Base-by-base conservation (phyloP, 371 early-diverging fungal genomes). In the Massospora cicadina region DNA sequence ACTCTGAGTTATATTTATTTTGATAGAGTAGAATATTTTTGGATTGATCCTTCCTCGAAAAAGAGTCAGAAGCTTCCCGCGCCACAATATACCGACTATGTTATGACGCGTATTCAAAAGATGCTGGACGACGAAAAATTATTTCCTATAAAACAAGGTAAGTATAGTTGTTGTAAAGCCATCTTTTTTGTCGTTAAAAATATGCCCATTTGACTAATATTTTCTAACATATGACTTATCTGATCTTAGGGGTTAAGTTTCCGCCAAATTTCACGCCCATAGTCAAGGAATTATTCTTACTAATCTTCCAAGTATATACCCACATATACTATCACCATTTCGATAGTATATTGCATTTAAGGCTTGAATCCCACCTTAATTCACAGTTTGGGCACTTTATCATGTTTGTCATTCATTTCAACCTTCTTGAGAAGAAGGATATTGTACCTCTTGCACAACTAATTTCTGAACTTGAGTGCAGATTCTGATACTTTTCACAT, bases 271-370 rank as follows among this genome's bases (percentile, higher is more conserved):
- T 94, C 68, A 76, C 76, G 24, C 68, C 71, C 5, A 83, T 82
- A 1, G 75, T 91, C 27, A 77, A 81, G 58, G 73, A 75, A 21
- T 88, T 94, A 62, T 85, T 83, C 74, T 82, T 83, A 65, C 93
- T 93, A 62, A 72, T 93, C 60, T 87, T 91, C 70, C 86, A 95
- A 61, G 79, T 96, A 21, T 83, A 94, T 70, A 91, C 89, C 1
- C 97, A 96, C 72, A 88, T 96, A 55, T 96, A 91, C 73, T 87
- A 89, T 72, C 70, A 81, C 23, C 97, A 96, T 70, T 92, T 88
- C 65, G 90, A 89, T 64, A 84, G 86, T 71, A 79, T 94, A 58
- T 71, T 91, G 55, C 82, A 86, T 61, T 71, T 95, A 26, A 77
- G 79, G 57, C 81, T 85, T 63, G 95, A 96, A 68, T 84, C 84